Conservation (phyloP, 225 moss, liverwort and hornwort species). For the Physcomitrium patens region DNA sequence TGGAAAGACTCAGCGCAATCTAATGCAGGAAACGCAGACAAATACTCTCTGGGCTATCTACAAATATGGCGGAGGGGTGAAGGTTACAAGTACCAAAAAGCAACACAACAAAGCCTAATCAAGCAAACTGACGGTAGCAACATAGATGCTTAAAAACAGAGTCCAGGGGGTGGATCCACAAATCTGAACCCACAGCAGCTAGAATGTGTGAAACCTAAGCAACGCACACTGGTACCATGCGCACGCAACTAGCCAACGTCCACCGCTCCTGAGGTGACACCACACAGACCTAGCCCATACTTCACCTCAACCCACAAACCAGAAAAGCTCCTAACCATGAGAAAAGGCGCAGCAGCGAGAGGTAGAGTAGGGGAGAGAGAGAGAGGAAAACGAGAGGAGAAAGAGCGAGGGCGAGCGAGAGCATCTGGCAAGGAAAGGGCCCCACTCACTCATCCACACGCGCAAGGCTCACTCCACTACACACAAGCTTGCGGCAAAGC, state of each 20-base stretch:
- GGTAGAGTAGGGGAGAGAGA: not conserved
- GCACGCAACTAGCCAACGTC: not conserved
- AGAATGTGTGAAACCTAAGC: constrained; percentile 9
- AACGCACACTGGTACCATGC: not conserved
- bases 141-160: not conserved
- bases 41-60: not conserved
- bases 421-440: constrained; percentile 25
- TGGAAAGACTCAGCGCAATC: not conserved
- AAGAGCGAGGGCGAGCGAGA: not conserved
- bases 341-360: not conserved
- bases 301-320: constrained; percentile 22
- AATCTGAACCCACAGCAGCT: constrained; percentile 12
- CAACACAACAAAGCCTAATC: not conserved
- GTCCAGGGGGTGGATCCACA: not conserved
- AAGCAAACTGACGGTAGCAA: not conserved
- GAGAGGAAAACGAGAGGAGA: too few relatives aligned
- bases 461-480: too few relatives aligned
- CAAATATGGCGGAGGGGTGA: too few relatives aligned
- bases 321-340: constrained; percentile 1
- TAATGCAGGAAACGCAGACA: not conserved
- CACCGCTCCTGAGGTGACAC: not conserved
- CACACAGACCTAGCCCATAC: constrained; percentile 22
- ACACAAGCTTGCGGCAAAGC: too few relatives aligned
- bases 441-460: constrained; percentile 23
- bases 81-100: too few relatives aligned